Conservation (phyloP, 129 eudicot species). For the Ambrosia artemisiifolia region DNA sequence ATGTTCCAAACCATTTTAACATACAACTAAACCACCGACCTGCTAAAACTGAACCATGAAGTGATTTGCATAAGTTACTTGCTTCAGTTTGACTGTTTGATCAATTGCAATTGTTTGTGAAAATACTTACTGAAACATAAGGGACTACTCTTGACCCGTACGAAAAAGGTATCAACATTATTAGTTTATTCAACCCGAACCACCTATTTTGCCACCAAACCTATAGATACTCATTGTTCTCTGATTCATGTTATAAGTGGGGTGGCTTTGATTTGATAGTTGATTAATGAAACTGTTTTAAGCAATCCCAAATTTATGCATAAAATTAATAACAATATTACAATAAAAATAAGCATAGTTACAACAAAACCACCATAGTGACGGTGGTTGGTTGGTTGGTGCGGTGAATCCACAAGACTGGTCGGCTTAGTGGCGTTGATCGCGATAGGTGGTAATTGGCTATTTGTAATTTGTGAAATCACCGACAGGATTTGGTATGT, state of each 20-base stretch:
- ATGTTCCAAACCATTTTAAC: no score
- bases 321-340: not conserved
- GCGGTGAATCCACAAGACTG: no score
- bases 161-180: not conserved
- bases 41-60: no score
- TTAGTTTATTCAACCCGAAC: not conserved
- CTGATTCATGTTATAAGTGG: not conserved
- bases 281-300: not conserved
- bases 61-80: no score
- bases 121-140: not conserved
- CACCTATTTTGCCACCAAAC: not conserved
- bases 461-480: no score
- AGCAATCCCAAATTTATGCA: not conserved
- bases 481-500: no score
- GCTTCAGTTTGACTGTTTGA: no score
- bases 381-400: no score
- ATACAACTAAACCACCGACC: no score
- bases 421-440: no score
- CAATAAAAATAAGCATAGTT: conserved; percentile 10
- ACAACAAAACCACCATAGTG: not conserved
- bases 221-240: not conserved
- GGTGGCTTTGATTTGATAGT: not conserved
- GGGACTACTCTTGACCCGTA: not conserved
- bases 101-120: no score
- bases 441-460: no score